A percentile compares a stretch with the other conserved stretches of the same genome.
These are phyloP conservation scores for Pholiota adiposa DNA, from an alignment of 1,284 basidiomycete genomes.

Conservation along the genomic window DNA sequence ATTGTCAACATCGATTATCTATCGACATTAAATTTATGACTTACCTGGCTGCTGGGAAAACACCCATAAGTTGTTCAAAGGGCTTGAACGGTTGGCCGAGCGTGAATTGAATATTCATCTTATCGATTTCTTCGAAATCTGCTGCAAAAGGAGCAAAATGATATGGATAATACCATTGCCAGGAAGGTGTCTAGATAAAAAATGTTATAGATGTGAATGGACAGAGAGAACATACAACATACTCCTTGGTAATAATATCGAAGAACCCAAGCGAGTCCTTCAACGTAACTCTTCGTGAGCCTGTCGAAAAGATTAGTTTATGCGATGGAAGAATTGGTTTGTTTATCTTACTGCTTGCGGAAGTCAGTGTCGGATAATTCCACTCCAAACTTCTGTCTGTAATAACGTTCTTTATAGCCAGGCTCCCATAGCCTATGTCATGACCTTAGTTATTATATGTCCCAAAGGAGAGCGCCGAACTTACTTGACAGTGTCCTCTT, in stretches of 20 bases:
- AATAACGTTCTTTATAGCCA: constrained; percentile 96
- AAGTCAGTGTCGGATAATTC: constrained; percentile 76
- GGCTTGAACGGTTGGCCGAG: constrained; percentile 92
- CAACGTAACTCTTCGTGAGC: constrained; percentile 84
- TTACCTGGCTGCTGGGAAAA: constrained; percentile 93
- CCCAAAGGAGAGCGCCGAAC: constrained; percentile 31
- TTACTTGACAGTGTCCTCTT: constrained; percentile 92
- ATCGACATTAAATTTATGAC: constrained; percentile 19
- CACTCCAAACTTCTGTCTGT: constrained; percentile 91
- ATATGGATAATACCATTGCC: constrained; percentile 99
- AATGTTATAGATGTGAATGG: constrained; percentile 18
- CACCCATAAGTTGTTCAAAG: constrained; percentile 97
- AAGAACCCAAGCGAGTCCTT: constrained; percentile 96
- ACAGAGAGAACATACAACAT: constrained; percentile 32
- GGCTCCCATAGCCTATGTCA: constrained; percentile 84
- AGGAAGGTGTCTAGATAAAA: constrained; percentile 84
- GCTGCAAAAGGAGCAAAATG: constrained; percentile 98
- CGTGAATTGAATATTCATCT: constrained; percentile 82
- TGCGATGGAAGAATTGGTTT: constrained; percentile 3
- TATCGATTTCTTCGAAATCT: constrained; percentile 85
- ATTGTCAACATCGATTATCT: constrained; percentile 12
- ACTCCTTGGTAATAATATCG: constrained; percentile 99
- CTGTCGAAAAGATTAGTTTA: constrained; percentile 44
- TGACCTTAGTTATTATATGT: constrained; percentile 19
- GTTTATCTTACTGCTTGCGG: constrained; percentile 69